A percentile compares a stretch with the other conserved stretches of the same genome.
These are phyloP conservation scores for Boletus bicolor DNA, from an alignment of 768 basidiomycete genomes.

Conservation along the genomic window DNA sequence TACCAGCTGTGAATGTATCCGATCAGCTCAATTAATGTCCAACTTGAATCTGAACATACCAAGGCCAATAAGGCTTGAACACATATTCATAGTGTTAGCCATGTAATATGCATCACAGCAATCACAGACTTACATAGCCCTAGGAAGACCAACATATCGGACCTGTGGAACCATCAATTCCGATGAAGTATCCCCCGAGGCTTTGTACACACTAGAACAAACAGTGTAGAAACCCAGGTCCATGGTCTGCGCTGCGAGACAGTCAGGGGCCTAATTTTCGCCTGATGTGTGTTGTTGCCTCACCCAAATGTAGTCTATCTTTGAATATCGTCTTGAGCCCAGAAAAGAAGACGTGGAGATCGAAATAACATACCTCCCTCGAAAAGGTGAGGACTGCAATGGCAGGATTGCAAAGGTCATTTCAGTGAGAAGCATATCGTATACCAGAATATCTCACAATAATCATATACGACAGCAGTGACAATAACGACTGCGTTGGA, in stretches of 20 bases:
- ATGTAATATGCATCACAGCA: not conserved
- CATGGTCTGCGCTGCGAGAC: not conserved
- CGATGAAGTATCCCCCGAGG: not conserved
- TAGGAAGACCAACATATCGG: not conserved
- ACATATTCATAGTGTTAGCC: not conserved
- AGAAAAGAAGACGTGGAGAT: not conserved
- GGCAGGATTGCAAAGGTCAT: not conserved
- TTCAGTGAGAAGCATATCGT: not conserved
- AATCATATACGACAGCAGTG: too few relatives aligned
- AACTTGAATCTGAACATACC: not conserved
- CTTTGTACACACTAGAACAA: not conserved
- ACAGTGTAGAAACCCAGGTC: not conserved
- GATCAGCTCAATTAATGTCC: not conserved
- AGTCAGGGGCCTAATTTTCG: not conserved
- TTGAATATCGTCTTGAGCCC: not conserved
- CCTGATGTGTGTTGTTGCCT: not conserved
- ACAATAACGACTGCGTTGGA: not conserved
- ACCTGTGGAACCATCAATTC: not conserved
- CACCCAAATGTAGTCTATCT: slow-evolving; percentile 5
- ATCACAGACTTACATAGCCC: not conserved
- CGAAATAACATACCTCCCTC: not conserved
- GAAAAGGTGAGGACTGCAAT: slow-evolving; percentile 2
- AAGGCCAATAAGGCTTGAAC: not conserved
- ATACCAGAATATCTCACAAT: not conserved
- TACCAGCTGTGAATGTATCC: not conserved